Conservation (phyloP, 2,329 filamentous ascomycete genomes). For the Colletotrichum sp. region DNA sequence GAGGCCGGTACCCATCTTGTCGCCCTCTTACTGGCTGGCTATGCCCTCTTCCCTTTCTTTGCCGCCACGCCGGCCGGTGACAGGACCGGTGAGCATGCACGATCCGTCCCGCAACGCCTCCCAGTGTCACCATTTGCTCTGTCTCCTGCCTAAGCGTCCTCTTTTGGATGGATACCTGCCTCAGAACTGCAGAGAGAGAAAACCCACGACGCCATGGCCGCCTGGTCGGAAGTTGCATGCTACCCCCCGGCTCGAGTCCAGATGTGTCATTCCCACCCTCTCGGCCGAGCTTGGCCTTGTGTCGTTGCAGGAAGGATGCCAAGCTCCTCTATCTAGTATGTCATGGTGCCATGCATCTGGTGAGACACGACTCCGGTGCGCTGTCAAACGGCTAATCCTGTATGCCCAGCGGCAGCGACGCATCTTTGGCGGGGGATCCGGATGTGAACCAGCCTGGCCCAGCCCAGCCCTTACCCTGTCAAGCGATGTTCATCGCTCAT, state of each 20-base stretch:
- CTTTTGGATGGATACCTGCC: not conserved
- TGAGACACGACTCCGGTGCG: conserved; percentile 10
- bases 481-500: not conserved
- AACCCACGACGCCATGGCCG: not conserved
- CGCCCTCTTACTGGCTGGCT: not conserved
- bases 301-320: not conserved
- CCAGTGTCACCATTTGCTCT: not conserved
- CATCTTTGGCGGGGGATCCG: not conserved
- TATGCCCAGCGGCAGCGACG: not conserved
- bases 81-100: not conserved
- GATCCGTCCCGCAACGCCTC: not conserved
- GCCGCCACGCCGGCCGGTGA: not conserved
- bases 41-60: not conserved
- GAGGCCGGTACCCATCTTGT: not conserved
- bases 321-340: not conserved
- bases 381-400: conserved; percentile 4
- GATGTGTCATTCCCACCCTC: not conserved
- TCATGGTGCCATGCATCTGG: not conserved
- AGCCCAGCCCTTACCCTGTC: not conserved
- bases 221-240: not conserved
- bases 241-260: not conserved
- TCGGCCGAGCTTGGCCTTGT: conserved; percentile 1
- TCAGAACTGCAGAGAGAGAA: not conserved
- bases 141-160: not conserved
- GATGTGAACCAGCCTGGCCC: not conserved